Base-by-base conservation (phyloP, 371 early-diverging fungal genomes). In the Mucor piriformis region DNA sequence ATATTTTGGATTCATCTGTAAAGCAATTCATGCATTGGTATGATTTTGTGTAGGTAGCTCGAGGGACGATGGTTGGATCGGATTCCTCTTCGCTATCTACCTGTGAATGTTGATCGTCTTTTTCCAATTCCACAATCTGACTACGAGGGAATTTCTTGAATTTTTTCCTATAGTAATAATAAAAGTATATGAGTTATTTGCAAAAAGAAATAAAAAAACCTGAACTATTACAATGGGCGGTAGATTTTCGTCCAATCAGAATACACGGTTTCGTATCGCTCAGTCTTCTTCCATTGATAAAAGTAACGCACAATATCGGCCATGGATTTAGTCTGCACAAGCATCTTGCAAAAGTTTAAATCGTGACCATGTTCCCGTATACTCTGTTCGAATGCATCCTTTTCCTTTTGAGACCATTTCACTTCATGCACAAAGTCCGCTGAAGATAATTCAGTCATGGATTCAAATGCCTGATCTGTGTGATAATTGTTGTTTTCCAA, bases 241-340 rank as follows among this genome's bases (percentile, higher is more conserved):
- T 84, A 83, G 34, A 86, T 80, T 44, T 82, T 83, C 50, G 89
- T 88, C 75, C 86, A 91, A 48, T 87, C 80, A 1, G 85, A 82
- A 67, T 91, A 91, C 1, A 87, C 84, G 3, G 83, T 74, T 35
- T 83, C 82, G 58, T 89, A 91, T 0, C 86, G 78, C 43, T 83
- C 80, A 0, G 88, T 81, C 57, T 91, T 91, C 62, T 91, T 91
- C 89, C 89, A 89, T 34, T 73, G 70, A 47, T 89, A 91, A 69
- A 89, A 91, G 61, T 70, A 89, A 0, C 83, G 79, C 0, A 91
- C 88, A 50, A 89, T 72, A 25, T 87, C 88, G 8, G 77, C 82
- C 82, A 85, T 84, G 6, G 76, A 59, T 63, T 85, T 84, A 0
- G 85, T 82, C 18, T 50, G 29, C 32, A 80, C 81, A 49, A 57